Evolutionary conservation across 148 eudicot genomes (phyloP).

Genomic region (Dysphania ambrosioides): DNA sequence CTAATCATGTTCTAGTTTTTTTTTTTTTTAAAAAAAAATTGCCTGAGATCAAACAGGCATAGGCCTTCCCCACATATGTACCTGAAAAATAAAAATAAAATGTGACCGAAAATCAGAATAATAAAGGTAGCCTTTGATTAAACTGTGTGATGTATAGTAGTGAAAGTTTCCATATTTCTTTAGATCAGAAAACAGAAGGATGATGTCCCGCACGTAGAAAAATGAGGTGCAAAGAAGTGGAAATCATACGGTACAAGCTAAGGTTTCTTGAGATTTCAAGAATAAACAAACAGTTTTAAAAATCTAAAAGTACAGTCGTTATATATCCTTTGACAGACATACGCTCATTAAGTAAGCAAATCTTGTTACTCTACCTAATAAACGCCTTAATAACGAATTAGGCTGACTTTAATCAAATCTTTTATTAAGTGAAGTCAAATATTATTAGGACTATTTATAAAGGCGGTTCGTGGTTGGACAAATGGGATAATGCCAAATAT

Average conservation of each 20-base stretch:
- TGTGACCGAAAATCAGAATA: too few relatives aligned
- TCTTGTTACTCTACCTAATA: neutral
- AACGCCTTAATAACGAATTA: neutral
- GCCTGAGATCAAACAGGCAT: too few relatives aligned
- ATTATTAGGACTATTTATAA: neutral
- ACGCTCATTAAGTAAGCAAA: too few relatives aligned
- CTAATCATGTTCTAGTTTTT: too few relatives aligned
- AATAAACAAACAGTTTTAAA: neutral
- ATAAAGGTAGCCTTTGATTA: too few relatives aligned
- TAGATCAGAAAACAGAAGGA: neutral
- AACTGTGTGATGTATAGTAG: neutral
- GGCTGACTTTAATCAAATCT: neutral
- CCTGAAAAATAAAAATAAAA: too few relatives aligned
- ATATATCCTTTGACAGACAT: too few relatives aligned
- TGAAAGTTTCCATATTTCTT: too few relatives aligned
- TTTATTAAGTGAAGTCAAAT: neutral
- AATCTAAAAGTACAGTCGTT: neutral
- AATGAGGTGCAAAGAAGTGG: neutral
- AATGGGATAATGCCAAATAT: slow-evolving; percentile 5
- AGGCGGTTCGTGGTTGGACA: neutral
- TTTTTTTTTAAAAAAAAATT: too few relatives aligned
- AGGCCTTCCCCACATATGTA: too few relatives aligned
- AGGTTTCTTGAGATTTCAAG: neutral
- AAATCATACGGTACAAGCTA: too few relatives aligned
- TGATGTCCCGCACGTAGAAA: neutral